Evolutionary conservation across 2,329 filamentous ascomycete genomes (phyloP).

Genomic region (Botrytis galanthina): DNA sequence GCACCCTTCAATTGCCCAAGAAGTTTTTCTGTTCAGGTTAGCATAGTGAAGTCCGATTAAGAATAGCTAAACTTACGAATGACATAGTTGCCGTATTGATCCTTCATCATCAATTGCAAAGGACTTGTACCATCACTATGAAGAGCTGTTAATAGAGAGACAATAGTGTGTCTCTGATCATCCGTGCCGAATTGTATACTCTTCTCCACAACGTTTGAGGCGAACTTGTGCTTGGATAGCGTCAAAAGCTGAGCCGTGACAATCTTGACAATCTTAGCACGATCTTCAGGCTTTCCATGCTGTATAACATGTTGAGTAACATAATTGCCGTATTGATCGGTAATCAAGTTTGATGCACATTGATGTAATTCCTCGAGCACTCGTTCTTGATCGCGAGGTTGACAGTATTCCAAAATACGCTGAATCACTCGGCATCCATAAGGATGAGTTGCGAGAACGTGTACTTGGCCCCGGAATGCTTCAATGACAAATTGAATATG

Average conservation of each 20-base stretch:
- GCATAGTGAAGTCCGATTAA: neutral
- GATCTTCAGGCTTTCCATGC: constrained; percentile 71
- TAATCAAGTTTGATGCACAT: constrained; percentile 69
- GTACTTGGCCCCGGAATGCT: constrained; percentile 73
- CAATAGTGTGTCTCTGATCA: constrained; percentile 68
- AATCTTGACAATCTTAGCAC: constrained; percentile 67
- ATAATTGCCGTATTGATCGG: constrained; percentile 92
- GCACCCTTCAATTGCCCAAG: constrained; percentile 59
- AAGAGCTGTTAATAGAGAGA: constrained; percentile 57
- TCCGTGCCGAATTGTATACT: constrained; percentile 72
- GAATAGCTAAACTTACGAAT: constrained; percentile 68
- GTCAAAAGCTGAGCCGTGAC: constrained; percentile 69
- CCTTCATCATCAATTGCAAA: constrained; percentile 77
- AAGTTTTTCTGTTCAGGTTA: constrained; percentile 68
- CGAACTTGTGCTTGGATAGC: constrained; percentile 92
- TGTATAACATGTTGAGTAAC: constrained; percentile 90
- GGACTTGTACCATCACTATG: constrained; percentile 65
- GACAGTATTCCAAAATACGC: constrained; percentile 81
- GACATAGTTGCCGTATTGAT: constrained; percentile 94
- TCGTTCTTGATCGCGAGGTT: constrained; percentile 64
- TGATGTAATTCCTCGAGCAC: constrained; percentile 78
- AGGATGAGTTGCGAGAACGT: constrained; percentile 69
- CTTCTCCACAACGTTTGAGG: constrained; percentile 95
- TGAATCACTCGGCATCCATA: constrained; percentile 95
- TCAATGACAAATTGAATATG: constrained; percentile 84